A percentile compares a stretch with the other conserved stretches of the same genome.
Evolutionary conservation across 1,139 yeast genomes (phyloP).

Genomic region (Sugiyamaella xylanicola): DNA sequence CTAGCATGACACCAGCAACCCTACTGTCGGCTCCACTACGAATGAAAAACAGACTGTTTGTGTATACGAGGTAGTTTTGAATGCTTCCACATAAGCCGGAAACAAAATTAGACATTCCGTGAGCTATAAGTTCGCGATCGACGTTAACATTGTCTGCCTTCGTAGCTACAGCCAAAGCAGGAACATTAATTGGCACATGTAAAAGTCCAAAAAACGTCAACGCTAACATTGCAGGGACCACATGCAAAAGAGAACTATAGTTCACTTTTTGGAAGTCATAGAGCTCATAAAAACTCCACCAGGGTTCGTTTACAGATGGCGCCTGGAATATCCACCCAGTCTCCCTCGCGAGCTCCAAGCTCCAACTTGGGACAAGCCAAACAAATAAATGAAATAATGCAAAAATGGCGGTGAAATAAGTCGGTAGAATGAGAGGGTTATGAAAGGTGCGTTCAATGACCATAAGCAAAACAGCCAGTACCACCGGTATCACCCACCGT

Average conservation of each 20-base stretch:
- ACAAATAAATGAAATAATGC: slow-evolving; percentile 68
- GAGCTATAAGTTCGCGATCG: slow-evolving; percentile 90
- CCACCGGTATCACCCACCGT: slow-evolving; percentile 75
- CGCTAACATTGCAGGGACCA: slow-evolving; percentile 92
- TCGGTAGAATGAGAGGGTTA: slow-evolving; percentile 79
- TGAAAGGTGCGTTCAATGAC: slow-evolving; percentile 60
- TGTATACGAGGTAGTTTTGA: slow-evolving; percentile 91
- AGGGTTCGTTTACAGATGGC: slow-evolving; percentile 69
- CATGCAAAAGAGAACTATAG: slow-evolving; percentile 67
- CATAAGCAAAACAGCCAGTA: slow-evolving; percentile 58
- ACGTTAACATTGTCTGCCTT: slow-evolving; percentile 82
- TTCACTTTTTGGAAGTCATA: slow-evolving; percentile 72
- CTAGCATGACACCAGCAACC: slow-evolving; percentile 83
- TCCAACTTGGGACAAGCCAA: slow-evolving; percentile 64
- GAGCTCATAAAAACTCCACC: slow-evolving; percentile 81
- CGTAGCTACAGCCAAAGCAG: slow-evolving; percentile 90
- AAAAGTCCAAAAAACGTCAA: slow-evolving; percentile 91
- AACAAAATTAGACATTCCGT: slow-evolving; percentile 86
- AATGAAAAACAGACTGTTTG: slow-evolving; percentile 87
- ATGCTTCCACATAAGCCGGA: slow-evolving; percentile 87
- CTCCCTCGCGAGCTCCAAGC: slow-evolving; percentile 61
- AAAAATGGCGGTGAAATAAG: slow-evolving; percentile 74
- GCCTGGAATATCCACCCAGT: slow-evolving; percentile 81
- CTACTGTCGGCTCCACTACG: slow-evolving; percentile 93
- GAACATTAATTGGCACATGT: slow-evolving; percentile 96